phyloP scores from a whole-genome alignment of 768 basidiomycete species.

The Tephrocybe sp. region DNA sequence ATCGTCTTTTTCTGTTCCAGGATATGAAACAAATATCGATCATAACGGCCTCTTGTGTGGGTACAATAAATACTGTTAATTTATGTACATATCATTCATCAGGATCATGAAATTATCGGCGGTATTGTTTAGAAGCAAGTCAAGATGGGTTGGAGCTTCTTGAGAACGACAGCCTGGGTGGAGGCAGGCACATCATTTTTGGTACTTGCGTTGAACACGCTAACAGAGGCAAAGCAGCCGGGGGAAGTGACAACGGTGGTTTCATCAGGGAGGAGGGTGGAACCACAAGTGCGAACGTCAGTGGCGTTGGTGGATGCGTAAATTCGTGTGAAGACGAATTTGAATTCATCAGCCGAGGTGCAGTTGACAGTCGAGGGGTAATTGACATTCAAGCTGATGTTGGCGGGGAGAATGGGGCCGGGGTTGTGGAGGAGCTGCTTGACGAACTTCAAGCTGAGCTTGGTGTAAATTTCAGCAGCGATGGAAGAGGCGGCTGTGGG shows the following conservation, averaged over 20 bases:
- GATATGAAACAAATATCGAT: not conserved
- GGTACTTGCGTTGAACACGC: constrained; percentile 40
- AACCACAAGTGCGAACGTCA: constrained; percentile 46
- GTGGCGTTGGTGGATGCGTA: constrained; percentile 24
- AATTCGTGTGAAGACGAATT: constrained; percentile 44
- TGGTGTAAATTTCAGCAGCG: constrained; percentile 41
- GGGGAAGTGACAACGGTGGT: constrained; percentile 29
- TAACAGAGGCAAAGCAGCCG: constrained; percentile 47
- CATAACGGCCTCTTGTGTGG: not conserved
- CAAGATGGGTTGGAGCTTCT: constrained; percentile 33
- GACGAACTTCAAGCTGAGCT: constrained; percentile 40
- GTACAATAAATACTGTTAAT: not conserved
- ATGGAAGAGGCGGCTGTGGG: constrained; percentile 31
- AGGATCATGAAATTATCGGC: too few species aligned
- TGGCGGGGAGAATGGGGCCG: constrained; percentile 37
- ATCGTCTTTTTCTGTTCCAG: too few species aligned
- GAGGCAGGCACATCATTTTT: constrained; percentile 42
- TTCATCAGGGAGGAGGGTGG: constrained; percentile 41
- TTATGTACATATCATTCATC: not conserved
- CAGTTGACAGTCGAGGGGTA: constrained; percentile 40
- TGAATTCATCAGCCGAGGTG: constrained; percentile 33
- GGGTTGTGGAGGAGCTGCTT: constrained; percentile 25
- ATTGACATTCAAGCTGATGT: constrained; percentile 49
- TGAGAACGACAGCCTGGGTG: constrained; percentile 37
- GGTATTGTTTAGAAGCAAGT: constrained; percentile 15